phyloP scores from a whole-genome alignment of 352 stramenopile genomes.

The Phytophthora crassamura region DNA sequence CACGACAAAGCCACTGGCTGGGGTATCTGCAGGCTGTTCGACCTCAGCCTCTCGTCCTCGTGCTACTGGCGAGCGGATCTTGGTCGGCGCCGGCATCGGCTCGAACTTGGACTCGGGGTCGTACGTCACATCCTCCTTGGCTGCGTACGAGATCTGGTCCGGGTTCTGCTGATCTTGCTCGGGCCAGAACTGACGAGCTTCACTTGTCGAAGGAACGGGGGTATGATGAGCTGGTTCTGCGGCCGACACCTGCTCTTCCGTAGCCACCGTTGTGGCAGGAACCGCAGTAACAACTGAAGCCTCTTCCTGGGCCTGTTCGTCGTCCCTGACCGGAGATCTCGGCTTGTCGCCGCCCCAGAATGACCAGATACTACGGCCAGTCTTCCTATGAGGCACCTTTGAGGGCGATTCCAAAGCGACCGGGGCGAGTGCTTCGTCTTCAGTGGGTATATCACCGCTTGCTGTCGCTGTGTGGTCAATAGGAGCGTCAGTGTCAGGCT shows the following conservation, averaged over 20 bases:
- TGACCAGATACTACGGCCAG: slow-evolving; percentile 34
- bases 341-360: slow-evolving; percentile 31
- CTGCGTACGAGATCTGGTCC: slow-evolving; percentile 13
- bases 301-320: not conserved
- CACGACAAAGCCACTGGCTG: not conserved
- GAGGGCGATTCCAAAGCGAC: too few relatives aligned
- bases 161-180: slow-evolving; percentile 14
- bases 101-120: slow-evolving; percentile 22
- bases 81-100: slow-evolving; percentile 3
- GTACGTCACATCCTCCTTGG: slow-evolving; percentile 11
- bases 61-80: slow-evolving; percentile 7
- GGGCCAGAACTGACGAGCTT: slow-evolving; percentile 17
- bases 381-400: slow-evolving; percentile 16
- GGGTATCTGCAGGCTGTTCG: not conserved
- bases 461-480: too few relatives aligned
- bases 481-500: too few relatives aligned
- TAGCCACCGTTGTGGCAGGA: not conserved
- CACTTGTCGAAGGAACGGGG: not conserved
- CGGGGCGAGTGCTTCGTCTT: too few relatives aligned
- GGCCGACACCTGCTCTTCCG: not conserved
- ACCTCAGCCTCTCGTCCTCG: not conserved
- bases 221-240: not conserved
- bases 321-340: slow-evolving; percentile 9
- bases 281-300: not conserved
- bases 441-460: too few relatives aligned